Evolutionary conservation across 495 filamentous ascomycete genomes (phyloP), one percentile per base, ranked within the genome.

Genomic region (Tetracladium marchalianum): DNA sequence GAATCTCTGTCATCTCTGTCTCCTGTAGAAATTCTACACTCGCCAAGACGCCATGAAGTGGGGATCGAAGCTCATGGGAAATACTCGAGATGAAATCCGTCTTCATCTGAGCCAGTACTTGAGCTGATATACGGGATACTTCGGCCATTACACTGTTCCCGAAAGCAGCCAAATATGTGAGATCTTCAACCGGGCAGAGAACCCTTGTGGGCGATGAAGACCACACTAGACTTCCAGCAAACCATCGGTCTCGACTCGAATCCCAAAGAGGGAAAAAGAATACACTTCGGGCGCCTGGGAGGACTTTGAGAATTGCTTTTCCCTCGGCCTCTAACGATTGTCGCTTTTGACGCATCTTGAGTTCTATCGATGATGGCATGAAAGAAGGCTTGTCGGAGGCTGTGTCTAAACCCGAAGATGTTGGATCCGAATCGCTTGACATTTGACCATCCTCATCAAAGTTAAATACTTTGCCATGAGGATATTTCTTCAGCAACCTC

Each of bases 41-140:
- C 0, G 81, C 72, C 17, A 80, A 55, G 31, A 77, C 52, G 3
- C 75, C 78, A 38, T 75, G 66, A 4, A 93, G 62, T 1, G 87
- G 87, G 13, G 77, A 84, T 5, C 86, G 73, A 12, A 92, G 67
- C 56, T 93, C 87, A 56, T 93, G 87, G 27, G 78, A 84, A 19
- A 89, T 73, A 10, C 77, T 83, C 0, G 78, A 78, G 27, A 89
- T 77, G 44, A 87, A 80, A 45, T 82, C 81, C 1, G 77, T 73
- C 52, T 89, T 87, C 19, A 72, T 67, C 38, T 65, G 65, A 43
- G 61, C 62, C 11, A 64, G 62, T 4, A 60, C 61, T 31, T 67
- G 41, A 7, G 68, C 62, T 27, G 68, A 65, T 4, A 80, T 51
- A 19, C 75, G 71, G 0, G 71, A 68, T 0, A 82, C 69, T 49